Percentiles rank a stretch among this genome's conserved stretches.
Evolutionary conservation across 2,329 filamentous ascomycete species (phyloP).

Genomic region (Botrytis paeoniae): DNA sequence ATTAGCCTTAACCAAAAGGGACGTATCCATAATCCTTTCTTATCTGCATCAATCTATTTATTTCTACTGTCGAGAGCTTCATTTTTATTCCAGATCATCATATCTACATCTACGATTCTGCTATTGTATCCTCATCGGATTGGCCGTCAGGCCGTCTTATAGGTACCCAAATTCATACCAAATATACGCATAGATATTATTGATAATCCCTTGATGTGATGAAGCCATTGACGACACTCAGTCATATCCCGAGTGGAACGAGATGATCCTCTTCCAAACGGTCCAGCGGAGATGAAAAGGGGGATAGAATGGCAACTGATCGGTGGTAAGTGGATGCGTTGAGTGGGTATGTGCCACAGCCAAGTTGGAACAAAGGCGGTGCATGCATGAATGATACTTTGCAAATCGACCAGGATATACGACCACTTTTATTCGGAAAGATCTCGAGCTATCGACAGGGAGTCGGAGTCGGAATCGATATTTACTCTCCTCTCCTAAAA

Average conservation of each 20-base stretch:
- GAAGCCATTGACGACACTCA: slow-evolving; percentile 9
- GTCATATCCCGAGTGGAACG: not conserved
- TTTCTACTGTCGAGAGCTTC: not conserved
- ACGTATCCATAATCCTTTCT: not conserved
- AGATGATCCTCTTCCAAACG: slow-evolving; percentile 8
- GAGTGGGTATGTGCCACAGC: slow-evolving; percentile 12
- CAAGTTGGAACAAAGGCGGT: slow-evolving; percentile 5
- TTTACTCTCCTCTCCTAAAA: not conserved
- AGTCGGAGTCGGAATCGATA: not conserved
- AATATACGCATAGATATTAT: not conserved
- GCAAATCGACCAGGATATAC: not conserved
- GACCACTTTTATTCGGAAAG: slow-evolving; percentile 4
- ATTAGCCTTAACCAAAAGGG: not conserved
- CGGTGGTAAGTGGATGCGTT: not conserved
- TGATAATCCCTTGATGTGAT: not conserved
- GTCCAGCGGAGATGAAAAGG: slow-evolving; percentile 11
- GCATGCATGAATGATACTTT: slow-evolving; percentile 17
- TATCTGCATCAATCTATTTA: slow-evolving; percentile 6
- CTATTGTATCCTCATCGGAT: not conserved
- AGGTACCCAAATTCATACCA: not conserved
- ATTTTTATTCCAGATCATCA: not conserved
- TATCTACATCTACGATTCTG: not conserved
- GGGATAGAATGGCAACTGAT: slow-evolving; percentile 19
- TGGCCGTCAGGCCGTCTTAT: not conserved
- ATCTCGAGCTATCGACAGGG: not conserved